These are phyloP conservation scores for Lodderomyces pseudojiufengensis DNA, from an alignment of 1,139 yeast species.

Conservation along the genomic window DNA sequence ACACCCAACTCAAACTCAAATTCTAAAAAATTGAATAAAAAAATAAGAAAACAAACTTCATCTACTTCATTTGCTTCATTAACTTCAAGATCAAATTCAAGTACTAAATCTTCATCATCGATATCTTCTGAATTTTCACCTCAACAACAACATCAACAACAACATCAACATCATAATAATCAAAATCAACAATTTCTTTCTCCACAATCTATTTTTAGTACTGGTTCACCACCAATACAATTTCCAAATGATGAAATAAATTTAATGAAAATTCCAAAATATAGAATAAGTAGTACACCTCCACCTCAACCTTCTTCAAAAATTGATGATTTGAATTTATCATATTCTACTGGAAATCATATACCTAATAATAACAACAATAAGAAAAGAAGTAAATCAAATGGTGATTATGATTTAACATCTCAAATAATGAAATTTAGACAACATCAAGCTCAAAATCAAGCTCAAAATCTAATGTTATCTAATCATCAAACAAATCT, in stretches of 20 bases:
- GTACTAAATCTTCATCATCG: neutral
- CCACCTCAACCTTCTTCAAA: too few relatives aligned
- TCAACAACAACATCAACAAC: conserved; percentile 2
- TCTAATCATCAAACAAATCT: neutral
- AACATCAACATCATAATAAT: neutral
- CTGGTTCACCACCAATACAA: neutral
- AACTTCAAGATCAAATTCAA: neutral
- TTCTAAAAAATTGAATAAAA: conserved; percentile 1
- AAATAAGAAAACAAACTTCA: conserved; percentile 1
- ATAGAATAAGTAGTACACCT: conserved; percentile 7
- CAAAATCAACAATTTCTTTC: neutral
- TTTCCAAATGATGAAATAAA: neutral
- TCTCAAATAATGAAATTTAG: conserved; percentile 6
- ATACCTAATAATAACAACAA: neutral
- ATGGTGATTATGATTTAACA: conserved; percentile 11
- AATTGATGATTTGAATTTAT: neutral
- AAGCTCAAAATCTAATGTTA: too few relatives aligned
- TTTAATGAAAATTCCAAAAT: neutral
- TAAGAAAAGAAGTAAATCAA: conserved; percentile 9
- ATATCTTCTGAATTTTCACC: neutral
- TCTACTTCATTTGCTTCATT: conserved; percentile 4
- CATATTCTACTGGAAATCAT: neutral
- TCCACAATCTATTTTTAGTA: neutral
- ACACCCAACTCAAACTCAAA: neutral
- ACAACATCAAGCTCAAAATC: conserved; percentile 2